These are phyloP conservation scores for Penicillium odoratum DNA, from an alignment of 495 filamentous ascomycete species.

Conservation along the genomic window DNA sequence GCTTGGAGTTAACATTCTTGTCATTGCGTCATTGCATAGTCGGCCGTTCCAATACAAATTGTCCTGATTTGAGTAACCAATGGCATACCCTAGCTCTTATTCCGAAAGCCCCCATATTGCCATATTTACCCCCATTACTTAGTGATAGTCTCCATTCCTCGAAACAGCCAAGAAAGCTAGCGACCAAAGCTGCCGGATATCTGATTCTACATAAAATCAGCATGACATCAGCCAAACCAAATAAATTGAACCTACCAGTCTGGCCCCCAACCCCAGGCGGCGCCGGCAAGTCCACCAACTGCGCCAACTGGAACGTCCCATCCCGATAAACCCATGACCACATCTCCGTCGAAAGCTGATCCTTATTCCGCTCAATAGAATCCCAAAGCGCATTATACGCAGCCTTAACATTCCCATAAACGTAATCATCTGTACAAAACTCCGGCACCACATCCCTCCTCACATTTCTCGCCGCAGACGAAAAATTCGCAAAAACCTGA, in stretches of 20 bases:
- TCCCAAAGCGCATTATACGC: conserved; percentile 65
- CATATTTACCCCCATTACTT: not conserved
- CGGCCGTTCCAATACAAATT: no score
- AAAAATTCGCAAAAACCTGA: conserved; percentile 20
- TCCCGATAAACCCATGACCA: conserved; percentile 62
- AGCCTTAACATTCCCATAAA: conserved; percentile 49
- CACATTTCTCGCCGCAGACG: not conserved
- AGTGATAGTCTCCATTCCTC: conserved; percentile 18
- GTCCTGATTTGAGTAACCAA: no score
- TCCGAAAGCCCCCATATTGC: not conserved
- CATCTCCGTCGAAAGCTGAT: conserved; percentile 56
- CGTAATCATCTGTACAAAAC: conserved; percentile 49
- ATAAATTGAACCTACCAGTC: conserved; percentile 25
- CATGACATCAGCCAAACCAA: not conserved
- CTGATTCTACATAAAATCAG: conserved; percentile 19
- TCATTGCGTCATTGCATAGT: no score
- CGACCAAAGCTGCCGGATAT: conserved; percentile 29
- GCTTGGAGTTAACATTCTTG: not conserved
- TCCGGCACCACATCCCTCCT: conserved; percentile 12
- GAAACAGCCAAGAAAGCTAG: conserved; percentile 24
- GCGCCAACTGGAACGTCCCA: conserved; percentile 47
- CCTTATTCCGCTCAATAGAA: conserved; percentile 53
- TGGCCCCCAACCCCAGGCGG: conserved; percentile 45
- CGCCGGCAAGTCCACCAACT: conserved; percentile 53
- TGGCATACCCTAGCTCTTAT: no score